A percentile compares a stretch with the other conserved stretches of the same genome.
These are phyloP conservation scores for Lepidium africanum DNA, from an alignment of 345 rosid species.

Conservation along the genomic window DNA sequence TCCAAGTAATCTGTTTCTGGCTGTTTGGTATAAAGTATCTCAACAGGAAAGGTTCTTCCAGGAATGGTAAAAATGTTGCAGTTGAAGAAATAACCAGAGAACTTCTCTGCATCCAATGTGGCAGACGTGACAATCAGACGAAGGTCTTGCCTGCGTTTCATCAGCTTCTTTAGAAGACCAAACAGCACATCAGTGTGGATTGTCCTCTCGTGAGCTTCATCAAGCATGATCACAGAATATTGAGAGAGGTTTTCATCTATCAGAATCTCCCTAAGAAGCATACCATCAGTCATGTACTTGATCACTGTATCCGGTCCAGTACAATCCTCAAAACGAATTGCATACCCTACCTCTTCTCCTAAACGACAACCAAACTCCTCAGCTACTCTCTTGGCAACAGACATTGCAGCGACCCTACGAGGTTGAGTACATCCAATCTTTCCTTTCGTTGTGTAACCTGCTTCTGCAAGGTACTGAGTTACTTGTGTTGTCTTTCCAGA, in stretches of 20 bases:
- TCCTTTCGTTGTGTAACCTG: slow-evolving; percentile 67
- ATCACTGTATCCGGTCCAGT: slow-evolving; percentile 83
- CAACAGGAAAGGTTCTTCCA: slow-evolving; percentile 80
- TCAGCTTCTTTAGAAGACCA: slow-evolving; percentile 67
- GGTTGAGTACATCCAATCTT: slow-evolving; percentile 89
- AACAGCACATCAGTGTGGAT: slow-evolving; percentile 81
- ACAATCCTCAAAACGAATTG: slow-evolving; percentile 75
- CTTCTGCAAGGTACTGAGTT: slow-evolving; percentile 77
- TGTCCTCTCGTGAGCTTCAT: slow-evolving; percentile 87
- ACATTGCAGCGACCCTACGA: slow-evolving; percentile 80
- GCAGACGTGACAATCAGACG: slow-evolving; percentile 75
- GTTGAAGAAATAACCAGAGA: slow-evolving; percentile 71
- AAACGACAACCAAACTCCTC: slow-evolving; percentile 86
- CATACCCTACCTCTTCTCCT: slow-evolving; percentile 86
- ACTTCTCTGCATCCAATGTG: slow-evolving; percentile 77
- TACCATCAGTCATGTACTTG: slow-evolving; percentile 86
- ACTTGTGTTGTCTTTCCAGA: slow-evolving; percentile 86
- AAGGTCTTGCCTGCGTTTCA: slow-evolving; percentile 61
- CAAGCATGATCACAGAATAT: slow-evolving; percentile 74
- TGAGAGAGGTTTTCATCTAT: slow-evolving; percentile 65
- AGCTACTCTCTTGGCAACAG: slow-evolving; percentile 87
- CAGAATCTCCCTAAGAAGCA: slow-evolving; percentile 73
- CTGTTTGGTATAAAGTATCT: slow-evolving; percentile 66
- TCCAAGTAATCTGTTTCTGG: slow-evolving; percentile 84
- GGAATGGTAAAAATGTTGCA: slow-evolving; percentile 82